A percentile compares a stretch with the other conserved stretches of the same genome.
These are phyloP conservation scores for Anthostomella pinea DNA, from an alignment of 2,329 filamentous ascomycete genomes.

Conservation along the genomic window DNA sequence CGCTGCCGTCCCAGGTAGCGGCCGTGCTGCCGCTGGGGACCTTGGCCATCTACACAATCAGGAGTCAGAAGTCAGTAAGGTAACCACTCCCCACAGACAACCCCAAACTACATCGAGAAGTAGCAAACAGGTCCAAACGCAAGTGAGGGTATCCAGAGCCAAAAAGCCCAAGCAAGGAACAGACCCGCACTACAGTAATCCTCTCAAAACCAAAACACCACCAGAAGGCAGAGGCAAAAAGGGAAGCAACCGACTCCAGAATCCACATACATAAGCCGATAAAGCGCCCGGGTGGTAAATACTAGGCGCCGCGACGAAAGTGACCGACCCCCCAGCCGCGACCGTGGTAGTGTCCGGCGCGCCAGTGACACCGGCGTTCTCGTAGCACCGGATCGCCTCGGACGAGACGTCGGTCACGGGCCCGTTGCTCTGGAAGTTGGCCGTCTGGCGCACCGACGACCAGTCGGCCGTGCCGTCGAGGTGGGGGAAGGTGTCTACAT, in stretches of 20 bases:
- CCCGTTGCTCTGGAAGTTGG: constrained; percentile 42
- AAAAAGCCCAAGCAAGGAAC: no score
- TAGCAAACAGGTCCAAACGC: no score
- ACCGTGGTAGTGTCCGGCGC: constrained; percentile 35
- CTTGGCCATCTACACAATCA: constrained; percentile 41
- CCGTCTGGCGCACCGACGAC: constrained; percentile 39
- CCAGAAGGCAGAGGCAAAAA: no score
- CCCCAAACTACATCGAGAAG: no score
- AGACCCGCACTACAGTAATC: no score
- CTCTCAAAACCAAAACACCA: no score
- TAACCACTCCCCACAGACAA: no score
- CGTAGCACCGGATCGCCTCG: constrained; percentile 41
- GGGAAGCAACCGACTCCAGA: no score
- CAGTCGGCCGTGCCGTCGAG: constrained; percentile 28
- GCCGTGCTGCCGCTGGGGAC: constrained; percentile 36
- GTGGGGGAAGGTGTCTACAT: constrained; percentile 33
- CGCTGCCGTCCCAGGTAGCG: constrained; percentile 36
- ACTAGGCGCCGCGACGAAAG: constrained; percentile 38
- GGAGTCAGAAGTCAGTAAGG: no score
- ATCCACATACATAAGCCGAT: no score
- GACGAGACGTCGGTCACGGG: constrained; percentile 40
- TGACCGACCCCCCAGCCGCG: constrained; percentile 38
- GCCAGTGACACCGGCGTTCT: constrained; percentile 31
- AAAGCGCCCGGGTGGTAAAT: constrained; percentile 40
- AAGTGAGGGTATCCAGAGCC: no score